Percentiles rank a stretch among this genome's conserved stretches.
phyloP scores from a whole-genome alignment of 345 rosid genomes.

The Hibiscus syriacus region DNA sequence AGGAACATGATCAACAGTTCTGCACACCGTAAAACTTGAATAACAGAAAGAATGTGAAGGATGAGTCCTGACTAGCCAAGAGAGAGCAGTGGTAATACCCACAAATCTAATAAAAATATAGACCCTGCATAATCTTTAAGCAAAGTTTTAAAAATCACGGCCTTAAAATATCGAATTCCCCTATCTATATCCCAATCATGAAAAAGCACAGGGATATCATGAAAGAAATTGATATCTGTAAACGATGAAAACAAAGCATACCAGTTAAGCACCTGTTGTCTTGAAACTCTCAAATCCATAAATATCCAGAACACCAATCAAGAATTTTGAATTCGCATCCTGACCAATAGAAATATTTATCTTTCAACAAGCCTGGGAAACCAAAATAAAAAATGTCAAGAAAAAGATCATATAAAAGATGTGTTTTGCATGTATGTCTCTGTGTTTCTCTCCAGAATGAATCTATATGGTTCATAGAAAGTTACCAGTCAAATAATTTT shows the following conservation, averaged over 20 bases:
- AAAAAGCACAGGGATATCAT: background rate
- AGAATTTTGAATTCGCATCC: constrained; percentile 68
- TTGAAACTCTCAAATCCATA: constrained; percentile 99
- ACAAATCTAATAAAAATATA: background rate
- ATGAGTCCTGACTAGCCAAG: constrained; percentile 4
- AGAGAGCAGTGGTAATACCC: background rate
- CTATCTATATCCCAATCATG: background rate
- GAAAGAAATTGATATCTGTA: constrained; percentile 1
- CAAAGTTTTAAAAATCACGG: background rate
- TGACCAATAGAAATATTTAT: constrained; percentile 87
- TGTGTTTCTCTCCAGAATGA: constrained; percentile 2
- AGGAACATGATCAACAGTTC: background rate
- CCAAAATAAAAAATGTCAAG: constrained; percentile 12
- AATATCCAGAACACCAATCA: constrained; percentile 94
- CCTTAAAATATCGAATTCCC: background rate
- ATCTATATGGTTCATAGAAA: background rate
- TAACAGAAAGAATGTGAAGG: background rate
- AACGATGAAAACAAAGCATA: constrained; percentile 66
- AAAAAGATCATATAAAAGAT: background rate
- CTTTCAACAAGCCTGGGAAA: constrained; percentile 79
- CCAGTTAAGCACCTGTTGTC: constrained; percentile 99
- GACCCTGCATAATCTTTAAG: background rate
- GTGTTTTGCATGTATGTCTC: background rate
- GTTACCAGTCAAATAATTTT: constrained; percentile 92
- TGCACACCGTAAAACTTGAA: background rate